Evolutionary conservation across 2,329 filamentous ascomycete species (phyloP).

Genomic region (Phyllosticta capitalensis): DNA sequence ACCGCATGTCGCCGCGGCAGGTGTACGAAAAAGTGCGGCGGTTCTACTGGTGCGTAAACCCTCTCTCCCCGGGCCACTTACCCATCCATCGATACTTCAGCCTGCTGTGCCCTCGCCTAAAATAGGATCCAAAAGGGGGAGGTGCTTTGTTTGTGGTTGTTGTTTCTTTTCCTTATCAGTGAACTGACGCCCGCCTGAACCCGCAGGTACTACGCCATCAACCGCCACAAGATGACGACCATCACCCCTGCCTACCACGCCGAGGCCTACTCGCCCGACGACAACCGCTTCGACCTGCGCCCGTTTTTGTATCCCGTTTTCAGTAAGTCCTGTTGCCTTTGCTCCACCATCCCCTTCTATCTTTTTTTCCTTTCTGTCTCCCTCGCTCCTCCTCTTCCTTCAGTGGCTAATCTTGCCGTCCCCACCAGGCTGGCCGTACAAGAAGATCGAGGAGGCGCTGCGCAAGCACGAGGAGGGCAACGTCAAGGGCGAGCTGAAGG

Average conservation of each 20-base stretch:
- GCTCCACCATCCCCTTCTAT: neutral
- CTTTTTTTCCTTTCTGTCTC: neutral
- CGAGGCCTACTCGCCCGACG: slow-evolving; percentile 45
- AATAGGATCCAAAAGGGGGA: neutral
- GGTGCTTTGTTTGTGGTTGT: neutral
- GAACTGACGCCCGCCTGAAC: neutral
- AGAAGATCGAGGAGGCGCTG: slow-evolving; percentile 29
- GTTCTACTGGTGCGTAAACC: slow-evolving; percentile 22
- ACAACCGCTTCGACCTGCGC: slow-evolving; percentile 40
- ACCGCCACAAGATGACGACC: slow-evolving; percentile 56
- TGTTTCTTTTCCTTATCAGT: slow-evolving; percentile 26
- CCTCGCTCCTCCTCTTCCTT: neutral
- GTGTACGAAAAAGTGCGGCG: slow-evolving; percentile 39
- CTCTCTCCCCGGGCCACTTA: slow-evolving; percentile 7
- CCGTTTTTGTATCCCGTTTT: slow-evolving; percentile 46
- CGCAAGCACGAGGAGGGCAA: slow-evolving; percentile 16
- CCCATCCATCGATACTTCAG: neutral
- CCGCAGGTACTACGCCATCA: slow-evolving; percentile 50
- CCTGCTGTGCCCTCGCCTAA: neutral
- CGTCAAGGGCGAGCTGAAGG: slow-evolving; percentile 9
- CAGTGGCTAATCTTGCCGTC: neutral
- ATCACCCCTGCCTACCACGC: slow-evolving; percentile 50
- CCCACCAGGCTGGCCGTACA: slow-evolving; percentile 23
- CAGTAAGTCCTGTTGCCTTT: slow-evolving; percentile 9
- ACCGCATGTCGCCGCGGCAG: slow-evolving; percentile 30